phyloP scores from a whole-genome alignment of 2,329 filamentous ascomycete species.

The Geoglossum cookeanum region DNA sequence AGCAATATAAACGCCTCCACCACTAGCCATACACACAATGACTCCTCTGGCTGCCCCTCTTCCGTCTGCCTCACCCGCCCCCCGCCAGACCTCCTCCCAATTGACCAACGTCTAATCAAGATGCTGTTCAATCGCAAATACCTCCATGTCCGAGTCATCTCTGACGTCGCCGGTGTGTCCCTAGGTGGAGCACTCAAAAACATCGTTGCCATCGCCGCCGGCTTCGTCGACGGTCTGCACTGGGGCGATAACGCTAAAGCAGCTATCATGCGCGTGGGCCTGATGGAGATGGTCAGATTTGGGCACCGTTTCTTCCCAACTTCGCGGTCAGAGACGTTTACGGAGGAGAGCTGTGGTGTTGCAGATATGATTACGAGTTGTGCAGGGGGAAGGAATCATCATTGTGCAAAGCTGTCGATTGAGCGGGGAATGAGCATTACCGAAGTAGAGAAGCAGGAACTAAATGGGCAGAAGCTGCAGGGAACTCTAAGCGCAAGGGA shows the following conservation, averaged over 20 bases:
- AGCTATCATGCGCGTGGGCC: slow-evolving; percentile 90
- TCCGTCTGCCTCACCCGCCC: slow-evolving; percentile 55
- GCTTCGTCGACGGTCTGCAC: slow-evolving; percentile 84
- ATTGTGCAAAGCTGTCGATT: slow-evolving; percentile 76
- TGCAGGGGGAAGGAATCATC: slow-evolving; percentile 80
- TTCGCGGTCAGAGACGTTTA: slow-evolving; percentile 72
- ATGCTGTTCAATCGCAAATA: slow-evolving; percentile 87
- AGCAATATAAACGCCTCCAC: slow-evolving; percentile 19
- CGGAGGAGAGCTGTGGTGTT: slow-evolving; percentile 88
- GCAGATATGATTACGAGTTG: slow-evolving; percentile 92
- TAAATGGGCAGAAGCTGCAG: slow-evolving; percentile 95
- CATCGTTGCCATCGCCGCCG: slow-evolving; percentile 81
- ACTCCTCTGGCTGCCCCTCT: slow-evolving; percentile 39
- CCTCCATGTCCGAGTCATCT: slow-evolving; percentile 89
- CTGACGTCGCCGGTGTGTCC: slow-evolving; percentile 91
- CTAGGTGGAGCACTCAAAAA: slow-evolving; percentile 93
- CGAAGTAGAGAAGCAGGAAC: slow-evolving; percentile 71
- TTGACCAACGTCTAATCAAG: slow-evolving; percentile 70
- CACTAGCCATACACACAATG: slow-evolving; percentile 18
- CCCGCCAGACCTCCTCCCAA: slow-evolving; percentile 63
- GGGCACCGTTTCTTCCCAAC: slow-evolving; percentile 83
- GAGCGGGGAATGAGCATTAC: slow-evolving; percentile 61
- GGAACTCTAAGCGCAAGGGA: slow-evolving; percentile 83
- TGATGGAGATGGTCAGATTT: slow-evolving; percentile 93
- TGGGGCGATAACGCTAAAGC: slow-evolving; percentile 99